phyloP scores from a whole-genome alignment of 768 basidiomycete genomes.

The Leccinum truebloodii region DNA sequence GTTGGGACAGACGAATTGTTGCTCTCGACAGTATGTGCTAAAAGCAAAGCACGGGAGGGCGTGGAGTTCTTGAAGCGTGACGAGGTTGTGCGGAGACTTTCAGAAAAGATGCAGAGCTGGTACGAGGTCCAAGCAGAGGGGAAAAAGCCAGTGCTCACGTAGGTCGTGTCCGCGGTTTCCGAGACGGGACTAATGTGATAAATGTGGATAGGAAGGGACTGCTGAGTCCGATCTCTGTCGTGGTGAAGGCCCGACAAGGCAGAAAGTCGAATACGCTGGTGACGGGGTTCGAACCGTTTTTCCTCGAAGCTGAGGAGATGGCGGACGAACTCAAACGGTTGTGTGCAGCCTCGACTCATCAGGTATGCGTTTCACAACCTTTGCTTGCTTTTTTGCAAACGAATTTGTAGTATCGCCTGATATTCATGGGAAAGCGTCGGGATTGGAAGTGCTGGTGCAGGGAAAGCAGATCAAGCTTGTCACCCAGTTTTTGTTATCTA shows the following conservation, averaged over 20 bases:
- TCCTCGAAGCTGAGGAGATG: conserved; percentile 66
- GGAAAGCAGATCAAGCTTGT: conserved; percentile 76
- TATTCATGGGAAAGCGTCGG: conserved; percentile 55
- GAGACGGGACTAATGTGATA: neutral
- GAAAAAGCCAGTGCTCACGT: conserved; percentile 61
- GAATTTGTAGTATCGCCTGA: conserved; percentile 51
- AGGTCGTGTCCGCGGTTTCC: conserved; percentile 24
- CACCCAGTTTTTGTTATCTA: conserved; percentile 60
- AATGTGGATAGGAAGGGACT: conserved; percentile 64
- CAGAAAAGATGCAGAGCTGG: conserved; percentile 76
- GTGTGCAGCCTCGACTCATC: conserved; percentile 78
- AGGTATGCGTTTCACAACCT: conserved; percentile 41
- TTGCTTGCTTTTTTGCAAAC: neutral
- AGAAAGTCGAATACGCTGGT: conserved; percentile 78
- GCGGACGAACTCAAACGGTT: conserved; percentile 74
- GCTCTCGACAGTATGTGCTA: conserved; percentile 37
- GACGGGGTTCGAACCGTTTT: conserved; percentile 78
- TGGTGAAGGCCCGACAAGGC: conserved; percentile 73
- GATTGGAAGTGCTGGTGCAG: conserved; percentile 78
- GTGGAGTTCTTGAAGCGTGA: conserved; percentile 67
- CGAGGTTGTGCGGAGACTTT: conserved; percentile 53
- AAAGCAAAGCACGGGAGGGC: conserved; percentile 29
- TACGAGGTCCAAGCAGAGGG: conserved; percentile 60
- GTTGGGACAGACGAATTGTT: conserved; percentile 51
- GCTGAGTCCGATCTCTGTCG: conserved; percentile 67